Evolutionary conservation across 495 filamentous ascomycete genomes (phyloP).

Genomic region (Penicillium maclennaniae): DNA sequence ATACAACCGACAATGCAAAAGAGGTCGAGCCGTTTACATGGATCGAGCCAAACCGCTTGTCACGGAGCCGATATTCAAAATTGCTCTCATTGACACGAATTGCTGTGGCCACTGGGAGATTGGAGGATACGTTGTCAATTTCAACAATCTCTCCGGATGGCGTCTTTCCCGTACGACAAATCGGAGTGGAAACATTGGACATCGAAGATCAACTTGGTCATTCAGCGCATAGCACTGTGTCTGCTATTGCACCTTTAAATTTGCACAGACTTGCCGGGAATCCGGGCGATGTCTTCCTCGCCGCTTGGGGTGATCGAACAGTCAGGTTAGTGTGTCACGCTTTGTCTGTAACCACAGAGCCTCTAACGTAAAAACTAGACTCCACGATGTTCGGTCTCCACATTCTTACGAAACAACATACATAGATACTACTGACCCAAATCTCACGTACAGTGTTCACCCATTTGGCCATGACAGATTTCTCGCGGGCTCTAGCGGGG

Average conservation of each 20-base stretch:
- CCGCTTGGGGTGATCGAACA: conserved; percentile 57
- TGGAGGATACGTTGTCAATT: conserved; percentile 44
- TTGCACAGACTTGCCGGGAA: conserved; percentile 22
- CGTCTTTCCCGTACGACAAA: conserved; percentile 31
- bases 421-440: conserved; percentile 52
- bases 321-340: conserved; percentile 38
- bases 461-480: conserved; percentile 54
- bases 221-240: conserved; percentile 30
- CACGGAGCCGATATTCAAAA: conserved; percentile 46
- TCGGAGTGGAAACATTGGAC: conserved; percentile 28
- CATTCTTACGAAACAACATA: conserved; percentile 46
- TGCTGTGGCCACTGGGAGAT: conserved; percentile 48
- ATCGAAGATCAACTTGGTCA: conserved; percentile 20
- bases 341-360: background rate
- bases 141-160: conserved; percentile 44
- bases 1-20: conserved; percentile 25
- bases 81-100: conserved; percentile 48
- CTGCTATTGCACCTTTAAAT: conserved; percentile 51
- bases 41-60: conserved; percentile 24
- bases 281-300: conserved; percentile 53
- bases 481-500: conserved; percentile 51
- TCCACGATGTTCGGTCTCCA: conserved; percentile 64
- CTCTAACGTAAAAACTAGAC: conserved; percentile 31
- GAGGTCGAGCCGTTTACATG: conserved; percentile 38
- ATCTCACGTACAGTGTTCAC: conserved; percentile 57